These are phyloP conservation scores for Penicillium digitatum DNA, from an alignment of 2,329 filamentous ascomycete species.

Conservation along the genomic window DNA sequence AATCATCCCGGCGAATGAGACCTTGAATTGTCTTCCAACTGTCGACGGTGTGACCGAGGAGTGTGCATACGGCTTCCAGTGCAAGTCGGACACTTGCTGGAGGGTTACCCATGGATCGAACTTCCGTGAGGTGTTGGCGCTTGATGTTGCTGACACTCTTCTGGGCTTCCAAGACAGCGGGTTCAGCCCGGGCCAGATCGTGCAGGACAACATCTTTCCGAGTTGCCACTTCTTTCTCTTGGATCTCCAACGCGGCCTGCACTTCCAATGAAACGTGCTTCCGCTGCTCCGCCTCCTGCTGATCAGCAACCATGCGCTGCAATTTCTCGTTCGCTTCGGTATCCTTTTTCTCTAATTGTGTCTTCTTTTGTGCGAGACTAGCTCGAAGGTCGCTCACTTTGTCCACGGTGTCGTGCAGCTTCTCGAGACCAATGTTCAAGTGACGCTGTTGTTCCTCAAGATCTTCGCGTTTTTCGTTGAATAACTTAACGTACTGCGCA, in stretches of 20 bases:
- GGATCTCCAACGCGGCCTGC: conserved; percentile 78
- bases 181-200: conserved; percentile 87
- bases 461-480: conserved; percentile 97
- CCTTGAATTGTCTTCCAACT: conserved; percentile 90
- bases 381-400: conserved; percentile 90
- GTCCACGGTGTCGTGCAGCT: conserved; percentile 91
- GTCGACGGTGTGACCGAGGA: conserved; percentile 83
- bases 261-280: conserved; percentile 86
- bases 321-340: conserved; percentile 95
- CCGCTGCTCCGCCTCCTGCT: conserved; percentile 87
- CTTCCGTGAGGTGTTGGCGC: conserved; percentile 92
- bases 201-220: conserved; percentile 79
- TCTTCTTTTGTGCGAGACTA: conserved; percentile 91
- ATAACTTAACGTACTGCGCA: conserved; percentile 92
- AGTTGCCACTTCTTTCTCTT: conserved; percentile 80
- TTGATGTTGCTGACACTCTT: conserved; percentile 99
- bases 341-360: conserved; percentile 87
- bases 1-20: conserved; percentile 87
- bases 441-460: conserved; percentile 98
- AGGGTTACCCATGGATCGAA: conserved; percentile 92
- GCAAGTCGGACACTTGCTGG: conserved; percentile 86
- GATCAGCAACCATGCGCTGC: conserved; percentile 93
- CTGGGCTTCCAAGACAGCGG: conserved; percentile 86
- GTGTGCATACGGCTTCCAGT: conserved; percentile 90
- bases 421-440: conserved; percentile 96